These are phyloP conservation scores for Sporothrix sp. DNA, from an alignment of 2,329 filamentous ascomycete species.

Conservation along the genomic window DNA sequence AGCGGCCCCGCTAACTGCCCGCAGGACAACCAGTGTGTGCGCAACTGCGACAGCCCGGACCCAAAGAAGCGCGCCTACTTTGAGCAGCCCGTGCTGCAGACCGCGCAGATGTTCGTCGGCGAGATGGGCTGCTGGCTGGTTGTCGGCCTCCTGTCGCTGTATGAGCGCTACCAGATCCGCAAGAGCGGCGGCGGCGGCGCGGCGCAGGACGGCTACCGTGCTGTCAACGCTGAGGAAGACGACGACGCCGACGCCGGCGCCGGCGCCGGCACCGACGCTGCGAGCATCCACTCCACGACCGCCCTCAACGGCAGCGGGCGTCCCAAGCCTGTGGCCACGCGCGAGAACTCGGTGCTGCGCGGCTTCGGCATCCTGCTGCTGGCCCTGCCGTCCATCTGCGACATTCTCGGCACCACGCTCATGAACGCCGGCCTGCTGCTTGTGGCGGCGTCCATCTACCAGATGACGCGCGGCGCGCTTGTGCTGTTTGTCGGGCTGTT, in stretches of 20 bases:
- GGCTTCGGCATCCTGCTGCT: constrained; percentile 67
- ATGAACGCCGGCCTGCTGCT: constrained; percentile 96
- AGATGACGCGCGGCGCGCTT: constrained; percentile 93
- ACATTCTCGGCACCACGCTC: constrained; percentile 88
- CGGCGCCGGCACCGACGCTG: constrained; percentile 31
- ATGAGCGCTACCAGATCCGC: constrained; percentile 42
- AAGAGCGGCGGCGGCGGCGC: constrained; percentile 13
- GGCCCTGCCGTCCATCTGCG: constrained; percentile 79
- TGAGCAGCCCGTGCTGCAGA: constrained; percentile 93
- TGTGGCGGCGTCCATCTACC: constrained; percentile 92
- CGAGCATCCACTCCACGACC: constrained; percentile 34
- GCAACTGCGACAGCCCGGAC: constrained; percentile 68
- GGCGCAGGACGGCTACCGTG: constrained; percentile 51
- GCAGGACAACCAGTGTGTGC: constrained; percentile 95
- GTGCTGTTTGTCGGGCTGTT: constrained; percentile 95
- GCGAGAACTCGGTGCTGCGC: constrained; percentile 50
- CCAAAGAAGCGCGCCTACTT: constrained; percentile 61
- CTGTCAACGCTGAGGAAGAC: constrained; percentile 42
- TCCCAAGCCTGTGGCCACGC: not conserved
- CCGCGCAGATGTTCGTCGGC: constrained; percentile 94
- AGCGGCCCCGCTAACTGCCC: not conserved
- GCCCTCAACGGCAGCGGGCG: constrained; percentile 34
- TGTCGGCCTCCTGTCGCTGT: constrained; percentile 59
- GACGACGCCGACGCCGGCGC: constrained; percentile 36
- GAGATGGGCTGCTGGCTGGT: constrained; percentile 96